Evolutionary conservation across 1,284 basidiomycete genomes (phyloP).

Genomic region (Chondrostereum purpureum): DNA sequence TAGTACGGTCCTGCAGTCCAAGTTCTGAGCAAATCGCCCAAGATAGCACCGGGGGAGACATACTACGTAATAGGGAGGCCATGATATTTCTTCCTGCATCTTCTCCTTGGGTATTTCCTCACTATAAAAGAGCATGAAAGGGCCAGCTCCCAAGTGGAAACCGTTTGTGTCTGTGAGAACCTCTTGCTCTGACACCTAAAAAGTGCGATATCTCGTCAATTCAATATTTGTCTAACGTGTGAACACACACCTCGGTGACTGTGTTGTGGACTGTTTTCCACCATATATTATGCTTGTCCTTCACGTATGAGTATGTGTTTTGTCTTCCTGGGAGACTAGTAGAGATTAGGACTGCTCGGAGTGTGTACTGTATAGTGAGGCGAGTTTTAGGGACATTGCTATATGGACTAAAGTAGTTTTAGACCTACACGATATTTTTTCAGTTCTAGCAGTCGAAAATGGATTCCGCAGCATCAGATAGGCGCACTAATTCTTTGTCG

Average conservation of each 20-base stretch:
- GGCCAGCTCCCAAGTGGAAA: constrained; percentile 65
- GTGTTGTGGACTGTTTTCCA: constrained; percentile 72
- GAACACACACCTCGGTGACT: constrained; percentile 48
- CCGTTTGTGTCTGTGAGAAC: constrained; percentile 64
- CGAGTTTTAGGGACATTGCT: constrained; percentile 3
- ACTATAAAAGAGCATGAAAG: constrained; percentile 69
- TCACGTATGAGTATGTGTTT: constrained; percentile 70
- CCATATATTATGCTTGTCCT: constrained; percentile 52
- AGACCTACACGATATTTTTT: constrained; percentile 49
- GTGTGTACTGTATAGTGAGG: constrained; percentile 51
- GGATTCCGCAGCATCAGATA: constrained; percentile 35
- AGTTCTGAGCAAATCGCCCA: too few relatives aligned
- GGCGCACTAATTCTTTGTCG: constrained; percentile 37
- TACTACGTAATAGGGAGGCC: constrained; percentile 34
- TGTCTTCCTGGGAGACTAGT: constrained; percentile 68
- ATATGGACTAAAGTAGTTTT: neutral
- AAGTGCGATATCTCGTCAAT: neutral
- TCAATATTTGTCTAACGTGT: neutral
- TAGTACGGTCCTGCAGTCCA: too few relatives aligned
- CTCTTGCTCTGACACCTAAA: constrained; percentile 58
- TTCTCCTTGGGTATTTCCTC: constrained; percentile 33
- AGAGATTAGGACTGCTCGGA: constrained; percentile 68
- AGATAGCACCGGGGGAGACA: too few relatives aligned
- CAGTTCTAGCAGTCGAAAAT: constrained; percentile 56
- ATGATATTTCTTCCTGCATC: constrained; percentile 24